These are phyloP conservation scores for Wallacemonas collosoma DNA, from an alignment of 208 protist species.

Conservation along the genomic window DNA sequence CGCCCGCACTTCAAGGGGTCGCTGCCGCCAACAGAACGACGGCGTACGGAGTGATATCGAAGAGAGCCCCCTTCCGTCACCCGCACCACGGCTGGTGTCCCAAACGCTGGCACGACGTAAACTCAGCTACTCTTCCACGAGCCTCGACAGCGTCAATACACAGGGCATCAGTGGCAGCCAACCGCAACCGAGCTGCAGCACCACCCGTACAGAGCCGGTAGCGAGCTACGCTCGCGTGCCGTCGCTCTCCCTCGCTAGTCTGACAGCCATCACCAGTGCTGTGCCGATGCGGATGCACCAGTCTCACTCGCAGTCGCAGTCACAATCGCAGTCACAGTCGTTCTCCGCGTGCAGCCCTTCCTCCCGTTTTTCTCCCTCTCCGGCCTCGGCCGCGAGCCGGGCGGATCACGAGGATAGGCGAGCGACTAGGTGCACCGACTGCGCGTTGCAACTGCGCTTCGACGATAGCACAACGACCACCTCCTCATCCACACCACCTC, in stretches of 20 bases:
- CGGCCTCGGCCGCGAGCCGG: too few species aligned
- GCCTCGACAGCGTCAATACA: slow-evolving; percentile 7
- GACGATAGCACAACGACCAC: slow-evolving; percentile 18
- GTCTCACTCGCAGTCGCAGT: too few species aligned
- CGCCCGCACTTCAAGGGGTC: too few species aligned
- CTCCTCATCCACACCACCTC: not conserved
- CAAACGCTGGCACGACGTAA: slow-evolving; percentile 6
- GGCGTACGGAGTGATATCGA: not conserved
- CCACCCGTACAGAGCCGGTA: not conserved
- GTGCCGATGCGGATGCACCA: not conserved
- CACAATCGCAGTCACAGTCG: not conserved
- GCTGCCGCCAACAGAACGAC: not conserved
- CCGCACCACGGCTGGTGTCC: not conserved
- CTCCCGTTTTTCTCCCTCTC: too few species aligned
- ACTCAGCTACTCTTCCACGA: slow-evolving; percentile 13
- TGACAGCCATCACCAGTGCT: slow-evolving; percentile 11
- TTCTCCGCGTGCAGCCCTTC: too few species aligned
- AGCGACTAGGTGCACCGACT: slow-evolving; percentile 11
- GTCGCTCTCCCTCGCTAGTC: slow-evolving; percentile 12
- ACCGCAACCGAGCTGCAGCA: slow-evolving; percentile 1
- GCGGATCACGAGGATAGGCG: too few species aligned
- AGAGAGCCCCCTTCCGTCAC: slow-evolving; percentile 9
- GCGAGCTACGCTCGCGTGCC: not conserved
- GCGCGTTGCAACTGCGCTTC: slow-evolving; percentile 43
- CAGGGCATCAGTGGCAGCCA: slow-evolving; percentile 13